Percentiles rank a stretch among this genome's conserved stretches.
phyloP scores from a whole-genome alignment of 2,329 filamentous ascomycete species.

The Keithomyces neogunnii region DNA sequence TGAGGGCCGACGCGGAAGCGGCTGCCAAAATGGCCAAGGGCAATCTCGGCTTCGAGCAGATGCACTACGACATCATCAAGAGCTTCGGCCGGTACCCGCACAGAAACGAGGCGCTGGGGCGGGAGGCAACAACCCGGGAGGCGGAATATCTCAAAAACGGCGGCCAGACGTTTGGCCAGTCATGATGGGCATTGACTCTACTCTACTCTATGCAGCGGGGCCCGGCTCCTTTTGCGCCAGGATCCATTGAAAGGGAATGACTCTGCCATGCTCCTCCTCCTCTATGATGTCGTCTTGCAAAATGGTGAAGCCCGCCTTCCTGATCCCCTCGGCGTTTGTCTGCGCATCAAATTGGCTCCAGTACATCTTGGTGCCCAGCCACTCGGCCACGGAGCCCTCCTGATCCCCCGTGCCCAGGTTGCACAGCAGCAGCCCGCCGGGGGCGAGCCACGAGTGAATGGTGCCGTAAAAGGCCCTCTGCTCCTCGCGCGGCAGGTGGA shows the following conservation, averaged over 20 bases:
- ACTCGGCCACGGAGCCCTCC: not conserved
- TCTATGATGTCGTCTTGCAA: not conserved
- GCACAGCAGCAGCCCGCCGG: not conserved
- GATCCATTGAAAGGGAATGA: not conserved
- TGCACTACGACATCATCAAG: slow-evolving; percentile 41
- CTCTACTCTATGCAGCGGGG: not conserved
- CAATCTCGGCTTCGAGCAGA: slow-evolving; percentile 27
- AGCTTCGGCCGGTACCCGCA: slow-evolving; percentile 52
- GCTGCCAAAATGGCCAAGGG: slow-evolving; percentile 15
- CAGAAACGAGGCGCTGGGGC: slow-evolving; percentile 41
- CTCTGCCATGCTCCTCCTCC: not conserved
- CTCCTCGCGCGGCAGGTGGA: not conserved
- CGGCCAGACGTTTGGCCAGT: slow-evolving; percentile 28
- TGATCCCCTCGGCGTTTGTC: not conserved
- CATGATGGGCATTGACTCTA: not conserved
- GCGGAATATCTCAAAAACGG: slow-evolving; percentile 37
- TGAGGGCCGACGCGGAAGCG: slow-evolving; percentile 17
- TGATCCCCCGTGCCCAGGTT: not conserved
- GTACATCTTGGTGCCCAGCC: slow-evolving; percentile 1
- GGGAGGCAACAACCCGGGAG: slow-evolving; percentile 41
- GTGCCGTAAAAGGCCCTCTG: not conserved
- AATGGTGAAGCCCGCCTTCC: not conserved
- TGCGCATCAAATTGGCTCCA: not conserved
- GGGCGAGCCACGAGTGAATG: not conserved
- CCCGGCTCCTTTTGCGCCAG: not conserved